These are phyloP conservation scores for Prototheca cutis DNA, from an alignment of 163 green algal species.

Conservation along the genomic window DNA sequence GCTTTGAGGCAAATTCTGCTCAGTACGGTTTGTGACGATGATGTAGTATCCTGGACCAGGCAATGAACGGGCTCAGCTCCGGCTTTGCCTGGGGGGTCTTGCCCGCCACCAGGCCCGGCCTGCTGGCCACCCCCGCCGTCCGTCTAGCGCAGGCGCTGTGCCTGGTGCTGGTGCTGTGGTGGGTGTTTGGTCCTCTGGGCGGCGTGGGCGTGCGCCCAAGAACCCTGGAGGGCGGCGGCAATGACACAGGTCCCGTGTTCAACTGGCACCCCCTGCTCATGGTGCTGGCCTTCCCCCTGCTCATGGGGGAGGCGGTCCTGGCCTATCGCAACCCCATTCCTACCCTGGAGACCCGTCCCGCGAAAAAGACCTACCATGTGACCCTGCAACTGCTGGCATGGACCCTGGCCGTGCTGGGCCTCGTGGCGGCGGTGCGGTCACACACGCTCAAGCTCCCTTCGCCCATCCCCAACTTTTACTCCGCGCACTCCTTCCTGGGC, in stretches of 20 bases:
- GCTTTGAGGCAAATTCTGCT: too few relatives aligned
- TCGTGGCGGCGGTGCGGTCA: constrained; percentile 40
- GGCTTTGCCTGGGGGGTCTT: too few relatives aligned
- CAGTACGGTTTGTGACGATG: too few relatives aligned
- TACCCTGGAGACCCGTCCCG: constrained; percentile 17
- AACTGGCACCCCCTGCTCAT: constrained; percentile 65
- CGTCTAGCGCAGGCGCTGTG: constrained; percentile 4
- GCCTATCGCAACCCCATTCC: constrained; percentile 41
- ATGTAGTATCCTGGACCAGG: too few relatives aligned
- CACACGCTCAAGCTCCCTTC: constrained; percentile 50
- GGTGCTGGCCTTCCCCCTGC: constrained; percentile 36
- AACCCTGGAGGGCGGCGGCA: constrained; percentile 8
- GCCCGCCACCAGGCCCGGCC: too few relatives aligned
- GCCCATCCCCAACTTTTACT: constrained; percentile 58
- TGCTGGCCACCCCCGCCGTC: neutral
- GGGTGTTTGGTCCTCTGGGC: constrained; percentile 30
- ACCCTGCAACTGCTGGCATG: constrained; percentile 31
- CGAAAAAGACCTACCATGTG: constrained; percentile 48
- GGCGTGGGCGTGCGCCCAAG: constrained; percentile 20
- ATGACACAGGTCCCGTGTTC: constrained; percentile 47
- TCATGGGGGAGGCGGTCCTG: constrained; percentile 62
- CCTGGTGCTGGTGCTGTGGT: constrained; percentile 9
- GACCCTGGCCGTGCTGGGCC: constrained; percentile 23
- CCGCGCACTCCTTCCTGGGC: constrained; percentile 48
- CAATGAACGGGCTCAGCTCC: too few relatives aligned